phyloP scores from a whole-genome alignment of 1,284 basidiomycete genomes.

The Takashimella koratensis region DNA sequence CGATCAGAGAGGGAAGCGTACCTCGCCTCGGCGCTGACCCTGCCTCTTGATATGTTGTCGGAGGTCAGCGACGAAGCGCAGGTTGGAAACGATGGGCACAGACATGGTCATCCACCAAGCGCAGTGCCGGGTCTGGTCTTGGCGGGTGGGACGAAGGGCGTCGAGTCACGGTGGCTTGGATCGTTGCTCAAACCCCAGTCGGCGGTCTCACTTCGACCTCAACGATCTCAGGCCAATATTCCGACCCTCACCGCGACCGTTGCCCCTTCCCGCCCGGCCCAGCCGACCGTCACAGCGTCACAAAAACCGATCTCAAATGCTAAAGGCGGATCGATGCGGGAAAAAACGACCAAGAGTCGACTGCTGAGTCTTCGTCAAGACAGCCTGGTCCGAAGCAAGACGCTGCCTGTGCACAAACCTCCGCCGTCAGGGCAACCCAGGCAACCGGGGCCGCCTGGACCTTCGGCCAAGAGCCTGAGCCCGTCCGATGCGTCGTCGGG shows the following conservation, averaged over 20 bases:
- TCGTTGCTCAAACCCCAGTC: background rate
- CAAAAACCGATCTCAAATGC: background rate
- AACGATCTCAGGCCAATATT: background rate
- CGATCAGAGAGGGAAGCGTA: conserved; percentile 34
- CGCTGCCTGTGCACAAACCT: too few relatives aligned
- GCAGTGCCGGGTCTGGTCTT: background rate
- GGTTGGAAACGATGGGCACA: background rate
- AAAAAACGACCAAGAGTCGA: background rate
- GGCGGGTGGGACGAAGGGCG: background rate
- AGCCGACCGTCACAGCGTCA: background rate
- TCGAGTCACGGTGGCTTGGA: too few relatives aligned
- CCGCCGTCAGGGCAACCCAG: too few relatives aligned
- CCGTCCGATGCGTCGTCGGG: too few relatives aligned
- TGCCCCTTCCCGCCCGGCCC: background rate
- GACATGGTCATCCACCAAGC: too few relatives aligned
- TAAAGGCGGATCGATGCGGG: background rate
- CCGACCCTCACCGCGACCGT: too few relatives aligned
- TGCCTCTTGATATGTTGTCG: conserved; percentile 35
- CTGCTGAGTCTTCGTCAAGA: background rate
- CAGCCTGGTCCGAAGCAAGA: background rate
- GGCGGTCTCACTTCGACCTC: background rate
- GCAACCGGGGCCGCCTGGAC: too few relatives aligned
- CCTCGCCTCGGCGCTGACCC: conserved; percentile 26
- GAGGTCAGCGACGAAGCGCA: conserved; percentile 10
- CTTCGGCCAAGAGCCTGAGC: too few relatives aligned